Base-by-base conservation (phyloP, 768 basidiomycete genomes). In the Trametes sanguinea region DNA sequence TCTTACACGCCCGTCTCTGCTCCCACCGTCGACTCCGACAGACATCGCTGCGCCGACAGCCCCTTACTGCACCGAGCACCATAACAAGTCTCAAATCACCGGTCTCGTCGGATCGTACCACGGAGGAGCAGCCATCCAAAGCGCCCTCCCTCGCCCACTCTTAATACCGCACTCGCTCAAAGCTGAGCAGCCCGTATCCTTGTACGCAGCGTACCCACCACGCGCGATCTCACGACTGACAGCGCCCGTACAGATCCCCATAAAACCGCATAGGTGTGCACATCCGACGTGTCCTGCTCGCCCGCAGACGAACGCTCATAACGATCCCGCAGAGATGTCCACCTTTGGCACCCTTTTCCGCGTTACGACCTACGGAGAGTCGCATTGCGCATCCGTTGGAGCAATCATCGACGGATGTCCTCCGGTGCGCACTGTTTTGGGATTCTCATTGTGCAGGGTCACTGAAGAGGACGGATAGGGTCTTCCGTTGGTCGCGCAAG, bases 401-500 rank as follows among this genome's bases (percentile, higher is more conserved):
- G 94, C 93, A 39, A 98, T 99, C 75, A 87, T 99, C 69, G 97
- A 98, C 73, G 97, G 97, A 37, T 94, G 94, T 67, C 96, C 96
- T 55, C 96, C 96, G 42, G 96, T 97, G 75, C 59, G 86, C 76
- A 10, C 14, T 76, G 14, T 29, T 16, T 8, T 9, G 9, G 0
- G 1, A 14, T 35, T 32, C 4, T 0, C 13, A 39, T 3, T 11
- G 2, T 10, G 7, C 4, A 2, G 13, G 1, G 0, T 8, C 39
- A 29, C 61, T 58, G n/a, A 55, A 27, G 10, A 33, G 39, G 2
- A n/a, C 32, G 17, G 40, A 13, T 39, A 98, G 96, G 97, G 97
- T 14, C 77, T 98, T 39, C 80, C 83, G 63, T 81, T 99, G 60
- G 81, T 87, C 30, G 80, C 90, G 39, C 78, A 86, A 67, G 96